These are phyloP conservation scores for Osmozyma mogii DNA, from an alignment of 805 yeast genomes.

Conservation along the genomic window DNA sequence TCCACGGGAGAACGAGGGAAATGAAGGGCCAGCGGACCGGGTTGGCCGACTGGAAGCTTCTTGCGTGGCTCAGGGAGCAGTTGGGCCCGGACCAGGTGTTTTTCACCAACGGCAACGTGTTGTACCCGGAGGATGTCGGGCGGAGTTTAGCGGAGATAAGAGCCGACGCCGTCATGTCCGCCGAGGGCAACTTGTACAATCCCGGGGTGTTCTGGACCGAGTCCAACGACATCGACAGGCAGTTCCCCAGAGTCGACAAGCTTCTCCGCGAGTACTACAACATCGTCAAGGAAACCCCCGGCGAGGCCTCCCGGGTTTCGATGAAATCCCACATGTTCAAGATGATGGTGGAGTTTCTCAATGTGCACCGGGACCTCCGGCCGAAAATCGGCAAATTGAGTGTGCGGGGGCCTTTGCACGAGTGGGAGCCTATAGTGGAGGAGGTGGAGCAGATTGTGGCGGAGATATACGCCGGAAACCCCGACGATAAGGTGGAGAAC, in stretches of 20 bases:
- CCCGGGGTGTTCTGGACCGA: slow-evolving; percentile 80
- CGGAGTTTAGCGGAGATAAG: slow-evolving; percentile 56
- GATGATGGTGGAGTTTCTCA: slow-evolving; percentile 71
- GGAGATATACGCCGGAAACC: slow-evolving; percentile 45
- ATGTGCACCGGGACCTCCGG: slow-evolving; percentile 70
- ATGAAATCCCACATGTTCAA: slow-evolving; percentile 93
- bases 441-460: slow-evolving; percentile 62
- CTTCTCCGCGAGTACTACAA: slow-evolving; percentile 84
- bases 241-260: slow-evolving; percentile 79
- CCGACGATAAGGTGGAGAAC: slow-evolving; percentile 47
- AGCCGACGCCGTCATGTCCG: slow-evolving; percentile 94
- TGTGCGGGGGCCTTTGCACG: slow-evolving; percentile 27
- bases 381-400: slow-evolving; percentile 53
- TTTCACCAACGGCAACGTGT: slow-evolving; percentile 90
- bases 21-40: slow-evolving; percentile 98
- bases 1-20: slow-evolving; percentile 93
- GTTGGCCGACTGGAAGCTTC: slow-evolving; percentile 83
- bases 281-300: slow-evolving; percentile 54
- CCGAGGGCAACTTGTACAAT: slow-evolving; percentile 89
- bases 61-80: slow-evolving; percentile 69
- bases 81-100: slow-evolving; percentile 76
- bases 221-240: slow-evolving; percentile 46
- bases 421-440: slow-evolving; percentile 46
- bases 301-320: slow-evolving; percentile 69
- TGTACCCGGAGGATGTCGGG: slow-evolving; percentile 76